Conservation (phyloP, 345 rosid genomes). For the Bruguiera gymnorhiza region DNA sequence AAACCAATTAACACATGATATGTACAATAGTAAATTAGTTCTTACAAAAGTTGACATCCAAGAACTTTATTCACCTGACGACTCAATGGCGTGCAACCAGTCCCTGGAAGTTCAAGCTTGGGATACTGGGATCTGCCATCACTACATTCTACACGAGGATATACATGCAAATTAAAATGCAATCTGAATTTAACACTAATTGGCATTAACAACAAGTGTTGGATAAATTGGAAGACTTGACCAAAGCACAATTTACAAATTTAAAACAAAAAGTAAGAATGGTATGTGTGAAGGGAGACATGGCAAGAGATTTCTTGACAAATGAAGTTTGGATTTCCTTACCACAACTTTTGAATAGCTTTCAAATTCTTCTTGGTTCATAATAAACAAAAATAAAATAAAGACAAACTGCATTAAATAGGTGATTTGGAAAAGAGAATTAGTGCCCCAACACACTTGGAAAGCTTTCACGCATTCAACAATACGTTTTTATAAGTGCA, state of each 20-base stretch:
- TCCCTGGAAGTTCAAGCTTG: constrained; percentile 62
- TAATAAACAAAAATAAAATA: too few species aligned
- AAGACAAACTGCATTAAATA: not conserved
- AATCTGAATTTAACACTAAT: not conserved
- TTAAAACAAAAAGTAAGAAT: not conserved
- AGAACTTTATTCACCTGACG: constrained; percentile 43
- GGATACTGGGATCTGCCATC: constrained; percentile 66
- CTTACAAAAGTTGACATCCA: not conserved
- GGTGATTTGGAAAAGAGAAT: not conserved
- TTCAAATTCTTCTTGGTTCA: not conserved
- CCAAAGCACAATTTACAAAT: not conserved
- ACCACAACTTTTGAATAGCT: not conserved
- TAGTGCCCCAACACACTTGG: not conserved
- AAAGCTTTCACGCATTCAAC: not conserved
- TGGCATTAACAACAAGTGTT: constrained; percentile 5
- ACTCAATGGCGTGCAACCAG: constrained; percentile 61
- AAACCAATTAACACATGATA: not conserved
- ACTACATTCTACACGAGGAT: constrained; percentile 44
- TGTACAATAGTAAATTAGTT: not conserved
- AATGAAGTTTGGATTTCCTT: not conserved
- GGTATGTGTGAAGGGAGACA: not conserved
- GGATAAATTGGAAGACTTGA: constrained; percentile 8
- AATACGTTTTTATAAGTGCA: too few species aligned
- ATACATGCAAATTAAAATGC: constrained; percentile 15
- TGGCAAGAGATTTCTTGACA: not conserved